These are phyloP conservation scores for Clarireedia sp. DNA, from an alignment of 2,329 filamentous ascomycete genomes.

Conservation along the genomic window DNA sequence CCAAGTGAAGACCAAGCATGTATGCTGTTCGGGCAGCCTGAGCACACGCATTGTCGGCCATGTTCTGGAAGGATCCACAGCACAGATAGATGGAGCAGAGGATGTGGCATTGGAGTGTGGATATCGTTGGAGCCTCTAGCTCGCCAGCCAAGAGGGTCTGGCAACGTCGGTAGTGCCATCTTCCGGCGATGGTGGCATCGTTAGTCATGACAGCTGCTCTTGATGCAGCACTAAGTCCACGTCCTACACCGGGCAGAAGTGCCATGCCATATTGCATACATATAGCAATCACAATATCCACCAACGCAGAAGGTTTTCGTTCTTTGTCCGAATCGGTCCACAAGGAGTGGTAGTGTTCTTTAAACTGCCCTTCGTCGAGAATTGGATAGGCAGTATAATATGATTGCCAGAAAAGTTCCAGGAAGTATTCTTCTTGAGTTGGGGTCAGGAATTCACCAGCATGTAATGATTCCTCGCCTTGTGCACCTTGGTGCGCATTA, in stretches of 20 bases:
- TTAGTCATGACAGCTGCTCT: conserved; percentile 17
- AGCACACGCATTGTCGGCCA: conserved; percentile 30
- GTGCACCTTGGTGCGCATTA: conserved; percentile 5
- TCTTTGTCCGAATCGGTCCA: conserved; percentile 26
- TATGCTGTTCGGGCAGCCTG: conserved; percentile 32
- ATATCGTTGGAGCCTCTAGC: conserved; percentile 33
- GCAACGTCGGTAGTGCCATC: conserved; percentile 35
- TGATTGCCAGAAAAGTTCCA: conserved; percentile 41
- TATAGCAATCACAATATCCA: conserved; percentile 44
- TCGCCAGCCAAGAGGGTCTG: conserved; percentile 32
- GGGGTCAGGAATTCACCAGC: conserved; percentile 29
- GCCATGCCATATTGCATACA: conserved; percentile 41
- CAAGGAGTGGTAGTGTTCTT: conserved; percentile 36
- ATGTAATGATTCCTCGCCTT: conserved; percentile 3
- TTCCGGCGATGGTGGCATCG: conserved; percentile 32
- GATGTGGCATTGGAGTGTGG: conserved; percentile 35
- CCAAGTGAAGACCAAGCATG: conserved; percentile 35
- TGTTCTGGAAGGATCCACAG: conserved; percentile 34
- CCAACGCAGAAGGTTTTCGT: conserved; percentile 40
- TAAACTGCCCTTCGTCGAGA: conserved; percentile 38
- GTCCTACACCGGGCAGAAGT: conserved; percentile 14
- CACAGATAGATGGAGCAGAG: conserved; percentile 34
- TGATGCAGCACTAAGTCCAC: conserved; percentile 3
- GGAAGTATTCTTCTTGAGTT: conserved; percentile 39
- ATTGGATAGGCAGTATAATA: conserved; percentile 37